phyloP scores from a whole-genome alignment of 495 filamentous ascomycete genomes.

The Aspergillus olivimuriae region DNA sequence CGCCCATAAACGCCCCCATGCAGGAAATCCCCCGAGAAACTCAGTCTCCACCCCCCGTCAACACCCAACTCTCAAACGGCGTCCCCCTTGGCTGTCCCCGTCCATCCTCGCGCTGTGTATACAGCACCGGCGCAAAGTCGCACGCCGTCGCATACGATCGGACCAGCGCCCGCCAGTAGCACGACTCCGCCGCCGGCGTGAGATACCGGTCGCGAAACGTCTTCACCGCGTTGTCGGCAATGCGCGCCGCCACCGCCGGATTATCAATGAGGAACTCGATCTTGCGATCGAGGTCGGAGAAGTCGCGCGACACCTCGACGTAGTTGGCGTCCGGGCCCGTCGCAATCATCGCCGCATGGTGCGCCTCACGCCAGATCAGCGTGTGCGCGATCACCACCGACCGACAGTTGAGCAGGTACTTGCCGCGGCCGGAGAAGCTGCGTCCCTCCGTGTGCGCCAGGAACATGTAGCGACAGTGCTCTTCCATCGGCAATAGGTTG shows the following conservation, averaged over 20 bases:
- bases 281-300: slow-evolving; percentile 45
- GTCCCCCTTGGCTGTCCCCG: slow-evolving; percentile 25
- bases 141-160: slow-evolving; percentile 38
- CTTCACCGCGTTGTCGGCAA: slow-evolving; percentile 48
- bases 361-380: slow-evolving; percentile 35
- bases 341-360: slow-evolving; percentile 30
- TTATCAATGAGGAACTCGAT: slow-evolving; percentile 46
- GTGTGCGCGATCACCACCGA: slow-evolving; percentile 47
- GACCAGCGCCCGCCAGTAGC: slow-evolving; percentile 54
- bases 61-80: slow-evolving; percentile 37
- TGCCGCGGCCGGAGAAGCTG: slow-evolving; percentile 51
- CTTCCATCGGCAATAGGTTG: slow-evolving; percentile 43
- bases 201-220: slow-evolving; percentile 54
- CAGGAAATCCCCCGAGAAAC: background rate
- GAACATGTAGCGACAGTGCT: slow-evolving; percentile 58
- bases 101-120: slow-evolving; percentile 18
- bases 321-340: slow-evolving; percentile 55
- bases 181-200: slow-evolving; percentile 54
- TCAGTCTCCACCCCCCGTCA: slow-evolving; percentile 7
- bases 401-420: slow-evolving; percentile 55
- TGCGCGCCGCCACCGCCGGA: slow-evolving; percentile 41
- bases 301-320: slow-evolving; percentile 50
- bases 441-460: slow-evolving; percentile 52
- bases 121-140: slow-evolving; percentile 37
- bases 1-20: background rate